Conservation (phyloP, 108 stramenopile genomes). For the Chaetoceros tenuissimus region DNA sequence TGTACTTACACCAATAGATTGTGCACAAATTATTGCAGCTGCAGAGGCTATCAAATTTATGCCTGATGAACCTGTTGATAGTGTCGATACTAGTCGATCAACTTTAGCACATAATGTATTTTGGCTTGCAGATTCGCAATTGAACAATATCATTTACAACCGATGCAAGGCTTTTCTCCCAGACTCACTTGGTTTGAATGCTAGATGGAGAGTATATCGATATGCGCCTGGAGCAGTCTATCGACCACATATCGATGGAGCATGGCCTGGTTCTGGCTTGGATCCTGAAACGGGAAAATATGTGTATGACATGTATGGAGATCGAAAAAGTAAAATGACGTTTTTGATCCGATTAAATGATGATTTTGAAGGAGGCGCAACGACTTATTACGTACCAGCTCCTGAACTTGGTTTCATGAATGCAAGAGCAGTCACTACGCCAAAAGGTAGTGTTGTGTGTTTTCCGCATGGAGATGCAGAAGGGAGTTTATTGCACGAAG, state of each 20-base stretch:
- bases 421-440: slow-evolving; percentile 24
- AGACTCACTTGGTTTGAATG: slow-evolving; percentile 49
- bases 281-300: slow-evolving; percentile 11
- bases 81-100: slow-evolving; percentile 13
- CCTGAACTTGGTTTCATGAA: slow-evolving; percentile 10
- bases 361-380: slow-evolving; percentile 54
- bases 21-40: slow-evolving; percentile 14
- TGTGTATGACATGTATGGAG: slow-evolving; percentile 15
- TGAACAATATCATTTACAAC: slow-evolving; percentile 12
- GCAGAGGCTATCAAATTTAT: slow-evolving; percentile 14
- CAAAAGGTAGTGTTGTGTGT: slow-evolving; percentile 32
- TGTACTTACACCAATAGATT: slow-evolving; percentile 19
- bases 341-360: slow-evolving; percentile 63
- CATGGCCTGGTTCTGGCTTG: slow-evolving; percentile 42
- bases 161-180: slow-evolving; percentile 10
- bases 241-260: slow-evolving; percentile 63
- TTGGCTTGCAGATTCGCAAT: slow-evolving; percentile 18
- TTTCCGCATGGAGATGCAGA: slow-evolving; percentile 55
- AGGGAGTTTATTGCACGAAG: slow-evolving; percentile 47
- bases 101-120: slow-evolving; percentile 18
- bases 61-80: slow-evolving; percentile 28
- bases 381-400: slow-evolving; percentile 31
- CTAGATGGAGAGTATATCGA: slow-evolving; percentile 48
- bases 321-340: slow-evolving; percentile 20
- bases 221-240: slow-evolving; percentile 41